Evolutionary conservation across 306 rosid genomes (phyloP).

Genomic region (Dryas octopetala): DNA sequence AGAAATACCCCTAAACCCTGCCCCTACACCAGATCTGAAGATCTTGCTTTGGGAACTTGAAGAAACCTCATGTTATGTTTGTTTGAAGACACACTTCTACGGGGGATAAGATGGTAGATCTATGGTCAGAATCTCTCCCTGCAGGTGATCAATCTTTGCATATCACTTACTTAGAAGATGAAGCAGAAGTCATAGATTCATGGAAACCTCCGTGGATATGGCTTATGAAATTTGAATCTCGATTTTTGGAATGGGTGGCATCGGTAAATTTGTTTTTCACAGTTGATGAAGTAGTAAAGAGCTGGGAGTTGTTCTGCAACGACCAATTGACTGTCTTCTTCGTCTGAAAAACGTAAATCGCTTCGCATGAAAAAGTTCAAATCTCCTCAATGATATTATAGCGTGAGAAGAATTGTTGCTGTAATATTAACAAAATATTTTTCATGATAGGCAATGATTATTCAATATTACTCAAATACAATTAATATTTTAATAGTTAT

Average conservation of each 20-base stretch:
- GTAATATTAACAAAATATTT: too few relatives aligned
- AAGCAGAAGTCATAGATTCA: neutral
- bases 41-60: neutral
- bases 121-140: neutral
- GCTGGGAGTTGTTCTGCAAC: constrained; percentile 34
- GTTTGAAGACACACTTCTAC: neutral
- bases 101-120: constrained; percentile 2
- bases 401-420: too few relatives aligned
- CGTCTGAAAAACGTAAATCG: too few relatives aligned
- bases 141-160: constrained; percentile 2
- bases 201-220: neutral
- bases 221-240: neutral
- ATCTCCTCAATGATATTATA: too few relatives aligned
- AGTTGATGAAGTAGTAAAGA: neutral
- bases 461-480: too few relatives aligned
- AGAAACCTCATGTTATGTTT: neutral
- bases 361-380: too few relatives aligned
- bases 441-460: too few relatives aligned
- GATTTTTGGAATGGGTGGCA: constrained; percentile 19
- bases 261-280: neutral
- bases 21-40: neutral
- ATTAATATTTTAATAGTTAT: too few relatives aligned
- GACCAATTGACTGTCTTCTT: too few relatives aligned
- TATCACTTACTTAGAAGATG: neutral
- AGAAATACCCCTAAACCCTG: too few relatives aligned